These are phyloP conservation scores for Cronartium ribicola DNA, from an alignment of 1,284 basidiomycete genomes.

Conservation along the genomic window DNA sequence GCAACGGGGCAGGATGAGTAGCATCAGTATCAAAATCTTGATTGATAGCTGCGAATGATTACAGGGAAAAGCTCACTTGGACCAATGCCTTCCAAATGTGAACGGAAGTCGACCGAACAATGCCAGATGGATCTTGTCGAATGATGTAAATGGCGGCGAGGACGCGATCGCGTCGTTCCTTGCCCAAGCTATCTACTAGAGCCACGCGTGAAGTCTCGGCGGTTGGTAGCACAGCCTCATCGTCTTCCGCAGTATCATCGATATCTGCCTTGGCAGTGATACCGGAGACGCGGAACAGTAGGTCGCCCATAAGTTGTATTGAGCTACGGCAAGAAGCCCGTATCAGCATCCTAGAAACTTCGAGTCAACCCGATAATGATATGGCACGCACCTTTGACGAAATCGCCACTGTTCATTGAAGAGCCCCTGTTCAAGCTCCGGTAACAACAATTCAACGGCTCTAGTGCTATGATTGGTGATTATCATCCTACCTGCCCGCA, in stretches of 20 bases:
- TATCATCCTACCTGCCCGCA: constrained; percentile 98
- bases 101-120: constrained; percentile 84
- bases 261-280: constrained; percentile 85
- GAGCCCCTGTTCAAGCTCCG: constrained; percentile 88
- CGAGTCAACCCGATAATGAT: neutral
- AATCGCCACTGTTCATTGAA: constrained; percentile 41
- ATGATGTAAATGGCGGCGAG: constrained; percentile 86
- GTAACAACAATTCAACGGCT: constrained; percentile 88
- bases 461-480: constrained; percentile 88
- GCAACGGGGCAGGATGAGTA: neutral
- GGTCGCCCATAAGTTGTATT: constrained; percentile 88
- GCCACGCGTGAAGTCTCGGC: constrained; percentile 73
- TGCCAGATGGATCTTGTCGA: constrained; percentile 84
- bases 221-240: constrained; percentile 60
- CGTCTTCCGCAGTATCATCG: constrained; percentile 60
- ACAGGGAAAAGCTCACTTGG: constrained; percentile 52
- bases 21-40: neutral
- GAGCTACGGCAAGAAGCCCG: constrained; percentile 54
- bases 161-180: constrained; percentile 82
- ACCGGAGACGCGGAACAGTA: constrained; percentile 96
- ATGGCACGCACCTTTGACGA: constrained; percentile 36
- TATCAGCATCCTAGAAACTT: neutral
- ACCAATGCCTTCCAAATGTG: constrained; percentile 99
- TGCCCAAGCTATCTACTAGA: constrained; percentile 79
- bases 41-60: neutral